Evolutionary conservation across 2,329 filamentous ascomycete species (phyloP).

Genomic region (Penicillium psychrosexuale): DNA sequence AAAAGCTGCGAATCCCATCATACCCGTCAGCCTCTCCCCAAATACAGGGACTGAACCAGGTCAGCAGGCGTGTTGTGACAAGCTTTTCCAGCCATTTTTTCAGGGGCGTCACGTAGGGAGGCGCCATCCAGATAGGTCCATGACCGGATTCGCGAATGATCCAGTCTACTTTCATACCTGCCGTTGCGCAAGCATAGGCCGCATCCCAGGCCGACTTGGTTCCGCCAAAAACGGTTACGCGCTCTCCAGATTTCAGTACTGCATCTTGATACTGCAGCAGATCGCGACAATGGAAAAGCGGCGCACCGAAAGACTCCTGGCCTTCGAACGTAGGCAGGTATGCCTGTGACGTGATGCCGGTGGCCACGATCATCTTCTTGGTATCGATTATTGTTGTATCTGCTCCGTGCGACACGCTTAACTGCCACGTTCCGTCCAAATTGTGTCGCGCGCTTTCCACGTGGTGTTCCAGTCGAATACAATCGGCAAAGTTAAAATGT

Average conservation of each 20-base stretch:
- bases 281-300: slow-evolving; percentile 58
- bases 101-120: slow-evolving; percentile 61
- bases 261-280: slow-evolving; percentile 43
- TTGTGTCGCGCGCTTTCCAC: slow-evolving; percentile 50
- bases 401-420: slow-evolving; percentile 21
- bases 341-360: slow-evolving; percentile 58
- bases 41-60: slow-evolving; percentile 71
- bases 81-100: slow-evolving; percentile 67
- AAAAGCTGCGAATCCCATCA: slow-evolving; percentile 39
- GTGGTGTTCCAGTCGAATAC: slow-evolving; percentile 51
- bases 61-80: slow-evolving; percentile 63
- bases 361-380: slow-evolving; percentile 58
- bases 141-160: slow-evolving; percentile 43
- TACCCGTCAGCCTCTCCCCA: slow-evolving; percentile 66
- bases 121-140: slow-evolving; percentile 42
- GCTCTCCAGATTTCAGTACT: slow-evolving; percentile 32
- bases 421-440: slow-evolving; percentile 37
- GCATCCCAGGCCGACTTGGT: slow-evolving; percentile 63
- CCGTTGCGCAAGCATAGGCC: slow-evolving; percentile 56
- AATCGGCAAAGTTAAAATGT: slow-evolving; percentile 50
- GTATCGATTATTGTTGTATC: slow-evolving; percentile 24
- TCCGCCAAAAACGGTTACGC: slow-evolving; percentile 56
- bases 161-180: slow-evolving; percentile 50
- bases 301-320: slow-evolving; percentile 49
- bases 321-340: slow-evolving; percentile 54